phyloP scores from a whole-genome alignment of 768 basidiomycete species.

The Mycena galopus region DNA sequence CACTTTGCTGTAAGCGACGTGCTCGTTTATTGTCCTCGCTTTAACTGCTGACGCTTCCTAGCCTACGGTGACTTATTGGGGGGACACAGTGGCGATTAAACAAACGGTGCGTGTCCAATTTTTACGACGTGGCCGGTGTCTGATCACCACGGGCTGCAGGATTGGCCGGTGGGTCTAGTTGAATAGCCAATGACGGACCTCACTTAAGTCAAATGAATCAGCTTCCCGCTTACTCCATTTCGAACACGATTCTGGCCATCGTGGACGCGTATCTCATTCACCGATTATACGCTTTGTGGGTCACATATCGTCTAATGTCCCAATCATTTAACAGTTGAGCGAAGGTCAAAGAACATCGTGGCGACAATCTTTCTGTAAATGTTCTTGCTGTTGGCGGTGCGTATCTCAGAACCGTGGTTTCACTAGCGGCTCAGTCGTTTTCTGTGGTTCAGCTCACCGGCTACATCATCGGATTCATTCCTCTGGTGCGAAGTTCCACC shows the following conservation, averaged over 20 bases:
- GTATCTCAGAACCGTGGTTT: background rate
- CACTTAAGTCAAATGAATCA: background rate
- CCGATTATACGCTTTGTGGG: background rate
- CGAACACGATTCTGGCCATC: background rate
- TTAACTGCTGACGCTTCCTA: too few species aligned
- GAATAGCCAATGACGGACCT: too few species aligned
- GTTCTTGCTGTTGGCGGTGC: background rate
- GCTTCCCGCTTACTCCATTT: constrained; percentile 4
- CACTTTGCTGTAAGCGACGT: too few species aligned
- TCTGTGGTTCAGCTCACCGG: background rate
- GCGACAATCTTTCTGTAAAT: background rate
- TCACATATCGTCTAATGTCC: background rate
- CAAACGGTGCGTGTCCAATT: background rate
- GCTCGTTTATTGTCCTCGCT: too few species aligned
- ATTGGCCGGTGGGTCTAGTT: background rate
- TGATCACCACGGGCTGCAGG: background rate
- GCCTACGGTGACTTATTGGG: too few species aligned
- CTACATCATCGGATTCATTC: constrained; percentile 12
- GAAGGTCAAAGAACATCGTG: background rate
- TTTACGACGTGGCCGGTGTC: background rate
- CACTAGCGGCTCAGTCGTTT: background rate
- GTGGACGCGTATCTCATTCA: constrained; percentile 3
- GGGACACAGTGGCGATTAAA: background rate
- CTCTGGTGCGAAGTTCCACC: background rate
- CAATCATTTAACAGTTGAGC: background rate